Evolutionary conservation across 768 basidiomycete species (phyloP), one percentile per base, ranked within the genome.

Genomic region (Mycena rosella): DNA sequence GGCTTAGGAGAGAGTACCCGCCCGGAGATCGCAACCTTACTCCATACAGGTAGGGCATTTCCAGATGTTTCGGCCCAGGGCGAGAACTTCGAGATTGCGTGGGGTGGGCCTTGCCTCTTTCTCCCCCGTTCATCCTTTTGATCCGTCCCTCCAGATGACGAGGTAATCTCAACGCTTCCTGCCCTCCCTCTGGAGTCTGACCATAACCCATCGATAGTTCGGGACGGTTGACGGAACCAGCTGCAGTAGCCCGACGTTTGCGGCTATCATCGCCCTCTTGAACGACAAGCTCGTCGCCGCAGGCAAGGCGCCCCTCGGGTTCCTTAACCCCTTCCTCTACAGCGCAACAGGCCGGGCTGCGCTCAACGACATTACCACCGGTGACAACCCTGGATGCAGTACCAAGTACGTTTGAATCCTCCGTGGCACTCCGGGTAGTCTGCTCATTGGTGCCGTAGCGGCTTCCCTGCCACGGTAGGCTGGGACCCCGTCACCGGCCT

Each of bases 21-120:
- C n/a, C n/a, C n/a, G n/a, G n/a, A n/a, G n/a, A n/a, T n/a, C n/a
- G n/a, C n/a, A n/a, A n/a, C n/a, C n/a, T n/a, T n/a, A n/a, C n/a
- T n/a, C n/a, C n/a, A n/a, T n/a, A n/a, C n/a, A n/a, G n/a, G 77
- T 13, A 68, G 76, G 1, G 62, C 54, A 2, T 63, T 56, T 27
- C 62, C 62, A 26, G 62, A 63, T 18, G 36, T 63, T 2, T 11
- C 62, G 0, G 62, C 62, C 2, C 64, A 65, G 26, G 64, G 64
- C 18, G 57, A 45, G 29, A 65, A 60, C 34, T 65, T 59, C 17
- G 64, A 65, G 42, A 60, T 65, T 8, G 64, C 44, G 3, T 59
- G 57, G 51, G 55, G 63, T 64, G 38, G 20, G 55, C 13, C 20
- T 26, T 7, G 10, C 14, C 2, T 10, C 30, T 29, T 51, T 22